Evolutionary conservation across 208 protist species (phyloP), one percentile per base, ranked within the genome.

Genomic region (Borovskyia barvae): DNA sequence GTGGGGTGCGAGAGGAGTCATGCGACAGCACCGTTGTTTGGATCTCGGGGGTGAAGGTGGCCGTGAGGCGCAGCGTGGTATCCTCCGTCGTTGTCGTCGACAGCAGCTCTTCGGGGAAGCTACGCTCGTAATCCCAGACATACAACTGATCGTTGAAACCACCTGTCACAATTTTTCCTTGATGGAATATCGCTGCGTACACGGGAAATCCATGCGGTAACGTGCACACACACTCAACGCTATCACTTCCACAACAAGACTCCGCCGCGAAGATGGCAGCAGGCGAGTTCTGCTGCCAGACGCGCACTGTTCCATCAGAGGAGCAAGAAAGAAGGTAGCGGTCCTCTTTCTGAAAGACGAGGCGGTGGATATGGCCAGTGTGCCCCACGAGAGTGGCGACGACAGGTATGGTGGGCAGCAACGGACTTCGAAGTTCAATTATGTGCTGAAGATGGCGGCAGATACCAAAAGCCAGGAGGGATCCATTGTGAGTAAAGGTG

Each of bases 121-220:
- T 59, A 12, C 19, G 28, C 33, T 81, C 60, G 56, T 80, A 89
- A 24, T 51, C 19, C 85, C 88, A 94, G 6, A 82, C 65, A 36
- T 78, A 59, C 19, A 94, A 41, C 42, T 73, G 51, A 17, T 69
- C 43, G 65, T 75, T 72, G 46, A 82, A 94, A n/a, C 88, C 88
- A n/a, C 74, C 73, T 0, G 85, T 82, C 33, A 94, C 68, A 43
- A 94, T 77, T 36, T 76, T 72, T 28, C 75, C 71, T n/a, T 87
- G 70, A 49, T 89, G 85, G 48, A 94, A 90, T 29, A 85, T 71
- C 20, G 73, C 77, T n/a, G 56, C 41, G 71, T 92, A 89, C 1
- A 92, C 61, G 5, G 82, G 79, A 47, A 81, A 88, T n/a, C 59
- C 53, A 45, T 92, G 82, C 5, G 80, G 80, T 26, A 94, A 52